Percentiles rank a stretch among this genome's conserved stretches.
Evolutionary conservation across 169 alveolate genomes (phyloP).

Genomic region (Cryptosporidium muris): DNA sequence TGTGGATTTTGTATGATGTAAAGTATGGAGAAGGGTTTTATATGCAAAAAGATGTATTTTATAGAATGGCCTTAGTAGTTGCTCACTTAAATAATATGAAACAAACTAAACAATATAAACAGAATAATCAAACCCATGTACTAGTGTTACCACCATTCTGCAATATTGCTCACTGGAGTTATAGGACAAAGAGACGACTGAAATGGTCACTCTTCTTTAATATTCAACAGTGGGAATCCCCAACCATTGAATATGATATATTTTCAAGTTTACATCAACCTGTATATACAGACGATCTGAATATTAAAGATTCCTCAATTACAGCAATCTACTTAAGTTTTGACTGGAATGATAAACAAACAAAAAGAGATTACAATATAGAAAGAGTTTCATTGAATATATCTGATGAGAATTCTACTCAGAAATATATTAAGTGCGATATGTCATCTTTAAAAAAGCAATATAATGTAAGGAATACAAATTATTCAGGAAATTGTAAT

Average conservation of each 20-base stretch:
- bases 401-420: not conserved
- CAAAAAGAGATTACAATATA: not conserved
- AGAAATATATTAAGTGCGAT: constrained; percentile 9
- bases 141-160: constrained; percentile 57
- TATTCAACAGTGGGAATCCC: constrained; percentile 3
- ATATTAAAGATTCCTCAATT: too few species aligned
- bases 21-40: constrained; percentile 63
- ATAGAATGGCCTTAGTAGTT: constrained; percentile 35
- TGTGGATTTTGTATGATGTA: constrained; percentile 55
- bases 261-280: not conserved
- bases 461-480: too few species aligned
- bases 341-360: constrained; percentile 7
- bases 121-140: not conserved
- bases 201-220: constrained; percentile 36
- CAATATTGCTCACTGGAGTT: constrained; percentile 59
- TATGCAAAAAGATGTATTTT: constrained; percentile 46
- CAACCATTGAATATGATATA: constrained; percentile 27
- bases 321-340: constrained; percentile 16
- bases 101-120: not conserved
- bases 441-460: not conserved
- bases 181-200: constrained; percentile 18
- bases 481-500: constrained; percentile 9
- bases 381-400: too few species aligned
- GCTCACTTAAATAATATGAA: constrained; percentile 1
- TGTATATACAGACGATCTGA: too few species aligned